Evolutionary conservation across 2,329 filamentous ascomycete species (phyloP).

Genomic region (Alternaria metachromatica): DNA sequence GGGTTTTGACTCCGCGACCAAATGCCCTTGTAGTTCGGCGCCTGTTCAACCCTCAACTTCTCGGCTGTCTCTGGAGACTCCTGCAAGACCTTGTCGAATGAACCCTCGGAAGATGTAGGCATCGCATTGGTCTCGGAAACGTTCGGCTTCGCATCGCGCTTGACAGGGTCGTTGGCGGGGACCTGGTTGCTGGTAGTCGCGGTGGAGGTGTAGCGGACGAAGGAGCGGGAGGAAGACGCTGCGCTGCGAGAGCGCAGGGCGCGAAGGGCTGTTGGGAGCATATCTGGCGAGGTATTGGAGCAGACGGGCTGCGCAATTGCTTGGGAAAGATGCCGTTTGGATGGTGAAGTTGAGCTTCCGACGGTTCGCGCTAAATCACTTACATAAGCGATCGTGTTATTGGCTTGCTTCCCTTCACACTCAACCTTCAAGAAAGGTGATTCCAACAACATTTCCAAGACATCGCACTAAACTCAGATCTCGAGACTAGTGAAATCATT

Average conservation of each 20-base stretch:
- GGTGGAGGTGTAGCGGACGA: constrained; percentile 31
- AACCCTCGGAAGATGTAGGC: constrained; percentile 58
- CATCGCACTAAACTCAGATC: neutral
- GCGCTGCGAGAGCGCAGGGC: constrained; percentile 35
- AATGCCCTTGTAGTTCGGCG: constrained; percentile 79
- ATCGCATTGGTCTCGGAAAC: constrained; percentile 68
- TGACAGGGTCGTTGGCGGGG: constrained; percentile 69
- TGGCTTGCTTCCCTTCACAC: neutral
- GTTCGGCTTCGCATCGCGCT: constrained; percentile 55
- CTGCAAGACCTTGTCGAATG: constrained; percentile 61
- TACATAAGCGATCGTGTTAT: constrained; percentile 16
- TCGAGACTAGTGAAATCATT: neutral
- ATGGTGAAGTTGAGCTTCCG: constrained; percentile 23
- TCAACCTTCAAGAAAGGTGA: neutral
- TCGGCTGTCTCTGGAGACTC: constrained; percentile 63
- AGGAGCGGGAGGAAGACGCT: constrained; percentile 29
- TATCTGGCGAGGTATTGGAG: constrained; percentile 19
- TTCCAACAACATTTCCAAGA: neutral
- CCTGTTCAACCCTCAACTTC: constrained; percentile 70
- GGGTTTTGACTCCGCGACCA: constrained; percentile 90
- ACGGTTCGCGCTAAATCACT: constrained; percentile 13
- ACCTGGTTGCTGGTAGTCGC: constrained; percentile 64
- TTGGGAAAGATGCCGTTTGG: neutral
- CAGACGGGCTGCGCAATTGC: constrained; percentile 28
- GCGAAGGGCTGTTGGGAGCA: constrained; percentile 38